phyloP scores from a whole-genome alignment of 495 filamentous ascomycete genomes.

The Podospora sp. region DNA sequence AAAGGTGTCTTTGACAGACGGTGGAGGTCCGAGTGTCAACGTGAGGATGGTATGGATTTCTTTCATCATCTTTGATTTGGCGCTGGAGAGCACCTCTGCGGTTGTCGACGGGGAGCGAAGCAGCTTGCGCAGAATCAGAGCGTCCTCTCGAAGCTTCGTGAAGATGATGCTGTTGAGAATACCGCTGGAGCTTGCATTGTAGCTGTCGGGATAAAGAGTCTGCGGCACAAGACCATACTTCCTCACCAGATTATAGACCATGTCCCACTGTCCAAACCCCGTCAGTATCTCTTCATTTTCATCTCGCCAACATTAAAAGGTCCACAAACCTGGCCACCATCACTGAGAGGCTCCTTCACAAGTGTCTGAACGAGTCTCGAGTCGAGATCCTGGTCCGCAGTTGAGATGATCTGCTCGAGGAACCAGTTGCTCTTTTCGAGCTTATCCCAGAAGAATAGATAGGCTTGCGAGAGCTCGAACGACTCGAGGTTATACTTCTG shows the following conservation, averaged over 20 bases:
- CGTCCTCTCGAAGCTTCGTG: slow-evolving; percentile 84
- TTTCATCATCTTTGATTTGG: slow-evolving; percentile 72
- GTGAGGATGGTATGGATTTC: slow-evolving; percentile 80
- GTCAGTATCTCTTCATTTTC: background rate
- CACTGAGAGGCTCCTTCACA: slow-evolving; percentile 65
- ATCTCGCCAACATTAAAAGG: background rate
- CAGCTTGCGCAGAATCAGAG: slow-evolving; percentile 62
- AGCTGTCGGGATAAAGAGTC: slow-evolving; percentile 75
- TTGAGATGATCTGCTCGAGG: slow-evolving; percentile 78
- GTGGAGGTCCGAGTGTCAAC: slow-evolving; percentile 76
- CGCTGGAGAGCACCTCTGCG: slow-evolving; percentile 40
- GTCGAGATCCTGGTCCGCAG: slow-evolving; percentile 66
- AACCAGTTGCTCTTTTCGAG: slow-evolving; percentile 90
- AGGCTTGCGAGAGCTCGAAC: slow-evolving; percentile 85
- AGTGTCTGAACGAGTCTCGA: slow-evolving; percentile 69
- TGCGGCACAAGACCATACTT: slow-evolving; percentile 89
- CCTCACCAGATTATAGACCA: slow-evolving; percentile 80
- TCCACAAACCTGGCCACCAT: slow-evolving; percentile 66
- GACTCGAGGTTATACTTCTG: slow-evolving; percentile 71
- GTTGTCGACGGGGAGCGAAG: slow-evolving; percentile 36
- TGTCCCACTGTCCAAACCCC: slow-evolving; percentile 63
- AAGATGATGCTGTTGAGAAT: slow-evolving; percentile 76
- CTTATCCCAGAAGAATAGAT: slow-evolving; percentile 96
- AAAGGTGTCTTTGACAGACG: slow-evolving; percentile 65
- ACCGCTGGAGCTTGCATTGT: slow-evolving; percentile 68